Evolutionary conservation across 2,329 filamentous ascomycete genomes (phyloP), one percentile per base, ranked within the genome.

Genomic region (Pyricularia sp.): DNA sequence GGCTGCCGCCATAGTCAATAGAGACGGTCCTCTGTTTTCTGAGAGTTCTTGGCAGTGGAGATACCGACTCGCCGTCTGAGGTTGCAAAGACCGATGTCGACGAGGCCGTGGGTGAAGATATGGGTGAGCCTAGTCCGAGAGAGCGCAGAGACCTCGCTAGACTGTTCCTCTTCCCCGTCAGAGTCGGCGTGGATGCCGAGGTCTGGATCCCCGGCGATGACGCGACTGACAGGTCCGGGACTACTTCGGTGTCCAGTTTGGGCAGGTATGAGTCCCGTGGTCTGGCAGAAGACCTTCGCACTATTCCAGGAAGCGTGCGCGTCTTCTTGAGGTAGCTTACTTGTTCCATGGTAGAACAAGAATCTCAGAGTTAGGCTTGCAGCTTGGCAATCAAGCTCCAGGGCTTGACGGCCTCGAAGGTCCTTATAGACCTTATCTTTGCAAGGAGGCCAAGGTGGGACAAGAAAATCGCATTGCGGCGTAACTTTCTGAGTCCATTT

Each of bases 31-130:
- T 58, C 25, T 68, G 66, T 26, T 68, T 68, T 26, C 20, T 63
- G 30, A 73, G 71, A 26, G 70, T 72, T 64, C 71, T 71, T 4
- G 72, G 68, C 5, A 69, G 67, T 14, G 69, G 69, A 23, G 67
- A 69, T 1, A 69, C 66, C 3, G 69, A 65, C 9, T 61, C 58
- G 12, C 6, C 58, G 25, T 61, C 58, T 25, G 58, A 61, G 14
- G 23, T 61, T 7, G 50, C 50, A 25, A 58, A 50, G 28, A 30
- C 58, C 20, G n/a, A 28, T 31, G n/a, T 68, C 31, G 66, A 59
- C 2, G 14, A 59, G 23, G 55, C 20, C n/a, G 58, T n/a, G 23
- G 55, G 58, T 25, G 66, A 68, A 20, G 66, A 28, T 31, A 23
- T 23, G 28, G n/a, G 55, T 23, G 28, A 55, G 58, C 20, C 50